Base-by-base conservation (phyloP, 129 eudicot species). In the Flaveria linearis region DNA sequence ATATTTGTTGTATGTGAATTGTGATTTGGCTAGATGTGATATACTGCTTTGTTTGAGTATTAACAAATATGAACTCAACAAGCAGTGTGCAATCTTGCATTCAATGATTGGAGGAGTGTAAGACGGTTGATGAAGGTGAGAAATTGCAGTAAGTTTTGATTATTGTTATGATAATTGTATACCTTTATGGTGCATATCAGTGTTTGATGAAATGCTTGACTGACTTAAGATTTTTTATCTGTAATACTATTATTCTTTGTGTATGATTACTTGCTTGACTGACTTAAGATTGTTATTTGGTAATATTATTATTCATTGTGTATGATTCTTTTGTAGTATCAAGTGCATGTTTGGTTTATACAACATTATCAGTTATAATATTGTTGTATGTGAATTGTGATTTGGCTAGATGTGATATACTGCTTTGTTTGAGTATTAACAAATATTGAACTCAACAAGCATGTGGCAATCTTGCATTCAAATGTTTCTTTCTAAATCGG, bases 281-380 rank as follows among this genome's bases (percentile, higher is more conserved):
- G n/a, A n/a, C n/a, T n/a, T n/a, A n/a, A n/a, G n/a, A n/a, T 15
- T 66, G 66, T 26, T 14, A 3, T 73, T 1, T 65, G 68, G n/a
- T 73, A 66, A 26, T 56, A 55, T 69, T 45, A 25, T 67, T 74
- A 74, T 80, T 80, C 75, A 9, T 80, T 74, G 20, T 47, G 75
- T 80, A 80, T 58, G 84, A 55, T 78, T 49, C 20, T 47, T n/a
- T 79, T 36, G 67, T 72, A 78, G 73, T 33, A 33, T 33, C 39
- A 33, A 33, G 39, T 33, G 39, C 39, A 33, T 33, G 39, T 4
- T 33, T 33, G 39, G 30, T 57, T 57, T 57, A 28, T 57, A 57
- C 11, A 33, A 33, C 39, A 33, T 33, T 57, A 57, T 57, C 14
- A 57, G 61, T 10, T 17, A 69, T 13, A 11, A 1, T 7, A 16